Percentiles rank a stretch among this genome's conserved stretches.
These are phyloP conservation scores for Starmerella ratchasimensis DNA, from an alignment of 805 yeast species.

Conservation along the genomic window DNA sequence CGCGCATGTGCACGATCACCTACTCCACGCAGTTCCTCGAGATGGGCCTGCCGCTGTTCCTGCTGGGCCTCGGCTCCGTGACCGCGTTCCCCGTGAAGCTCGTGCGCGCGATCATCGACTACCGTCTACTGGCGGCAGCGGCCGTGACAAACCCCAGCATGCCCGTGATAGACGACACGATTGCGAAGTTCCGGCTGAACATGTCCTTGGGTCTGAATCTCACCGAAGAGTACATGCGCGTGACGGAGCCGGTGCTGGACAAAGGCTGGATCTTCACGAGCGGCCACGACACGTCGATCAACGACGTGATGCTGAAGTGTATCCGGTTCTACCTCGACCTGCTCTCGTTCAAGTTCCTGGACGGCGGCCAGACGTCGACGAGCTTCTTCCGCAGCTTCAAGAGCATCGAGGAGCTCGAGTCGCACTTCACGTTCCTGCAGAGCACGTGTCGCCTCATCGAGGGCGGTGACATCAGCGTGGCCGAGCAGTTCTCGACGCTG, in stretches of 20 bases:
- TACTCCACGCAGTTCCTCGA: slow-evolving; percentile 45
- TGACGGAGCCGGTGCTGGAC: slow-evolving; percentile 36
- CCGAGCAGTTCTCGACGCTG: slow-evolving; percentile 57
- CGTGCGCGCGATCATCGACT: slow-evolving; percentile 61
- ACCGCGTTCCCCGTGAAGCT: slow-evolving; percentile 66
- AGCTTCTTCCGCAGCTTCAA: slow-evolving; percentile 64
- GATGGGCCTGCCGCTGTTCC: slow-evolving; percentile 60
- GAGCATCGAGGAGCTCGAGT: slow-evolving; percentile 81
- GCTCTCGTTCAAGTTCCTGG: slow-evolving; percentile 62
- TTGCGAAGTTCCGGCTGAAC: slow-evolving; percentile 69
- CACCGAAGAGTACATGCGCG: slow-evolving; percentile 50
- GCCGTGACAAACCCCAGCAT: slow-evolving; percentile 73
- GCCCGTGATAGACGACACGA: slow-evolving; percentile 92
- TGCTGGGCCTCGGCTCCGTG: slow-evolving; percentile 39
- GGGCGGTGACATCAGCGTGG: slow-evolving; percentile 68
- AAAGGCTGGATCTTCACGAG: slow-evolving; percentile 61
- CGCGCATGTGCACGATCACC: slow-evolving; percentile 55
- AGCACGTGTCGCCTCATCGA: slow-evolving; percentile 66
- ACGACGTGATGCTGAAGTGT: slow-evolving; percentile 56
- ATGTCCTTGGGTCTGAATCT: slow-evolving; percentile 62
- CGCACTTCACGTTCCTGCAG: slow-evolving; percentile 64
- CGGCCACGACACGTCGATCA: slow-evolving; percentile 49
- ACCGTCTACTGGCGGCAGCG: slow-evolving; percentile 63
- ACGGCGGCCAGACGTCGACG: slow-evolving; percentile 44
- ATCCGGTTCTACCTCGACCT: slow-evolving; percentile 57